These are phyloP conservation scores for Xylaria sp. DNA, from an alignment of 2,329 filamentous ascomycete species.

Conservation along the genomic window DNA sequence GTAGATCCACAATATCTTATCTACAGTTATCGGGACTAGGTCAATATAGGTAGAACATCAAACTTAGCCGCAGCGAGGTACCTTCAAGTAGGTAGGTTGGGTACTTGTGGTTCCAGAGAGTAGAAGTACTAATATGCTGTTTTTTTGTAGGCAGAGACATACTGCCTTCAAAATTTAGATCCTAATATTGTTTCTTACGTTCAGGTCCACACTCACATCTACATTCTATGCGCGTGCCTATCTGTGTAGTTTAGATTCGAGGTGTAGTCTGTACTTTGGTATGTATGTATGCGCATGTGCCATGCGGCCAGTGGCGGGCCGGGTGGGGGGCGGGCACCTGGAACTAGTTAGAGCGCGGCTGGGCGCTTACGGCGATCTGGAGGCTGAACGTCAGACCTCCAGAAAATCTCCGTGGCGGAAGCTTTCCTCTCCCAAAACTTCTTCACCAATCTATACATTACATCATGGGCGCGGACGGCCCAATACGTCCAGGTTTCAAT, in stretches of 20 bases:
- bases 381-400: slow-evolving; percentile 32
- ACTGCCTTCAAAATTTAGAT: too few species aligned
- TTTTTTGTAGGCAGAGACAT: too few species aligned
- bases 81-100: too few species aligned
- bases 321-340: background rate
- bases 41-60: too few species aligned
- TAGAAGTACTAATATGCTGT: too few species aligned
- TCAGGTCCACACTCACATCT: too few species aligned
- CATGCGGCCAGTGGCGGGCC: background rate
- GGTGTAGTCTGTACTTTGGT: background rate
- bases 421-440: background rate
- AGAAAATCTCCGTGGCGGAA: slow-evolving; percentile 30
- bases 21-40: too few species aligned
- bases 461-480: slow-evolving; percentile 1
- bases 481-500: background rate
- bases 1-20: too few species aligned
- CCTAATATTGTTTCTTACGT: too few species aligned
- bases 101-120: too few species aligned
- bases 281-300: background rate
- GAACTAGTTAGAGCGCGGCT: slow-evolving; percentile 16
- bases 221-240: too few species aligned
- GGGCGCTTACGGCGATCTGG: slow-evolving; percentile 22
- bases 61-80: too few species aligned
- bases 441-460: background rate
- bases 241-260: background rate